Evolutionary conservation across 257 asterid genomes (phyloP).

Genomic region (Lavandula angustifolia): DNA sequence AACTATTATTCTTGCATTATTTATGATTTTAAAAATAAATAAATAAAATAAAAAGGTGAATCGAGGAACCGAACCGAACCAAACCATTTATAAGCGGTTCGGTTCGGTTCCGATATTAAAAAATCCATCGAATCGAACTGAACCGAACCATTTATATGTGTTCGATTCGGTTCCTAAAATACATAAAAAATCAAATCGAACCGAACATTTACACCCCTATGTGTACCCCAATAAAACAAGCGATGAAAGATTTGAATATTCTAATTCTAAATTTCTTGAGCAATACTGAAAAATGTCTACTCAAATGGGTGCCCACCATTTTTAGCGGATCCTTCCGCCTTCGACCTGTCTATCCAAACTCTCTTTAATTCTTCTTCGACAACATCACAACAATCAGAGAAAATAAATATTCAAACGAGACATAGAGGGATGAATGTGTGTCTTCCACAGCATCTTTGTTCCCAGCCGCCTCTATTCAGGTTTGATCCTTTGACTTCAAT

Average conservation of each 20-base stretch:
- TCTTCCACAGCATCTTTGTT: constrained; percentile 23
- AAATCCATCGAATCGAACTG: too few species aligned
- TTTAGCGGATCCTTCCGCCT: constrained; percentile 33
- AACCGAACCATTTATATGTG: too few species aligned
- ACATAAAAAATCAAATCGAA: too few species aligned
- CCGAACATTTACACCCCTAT: too few species aligned
- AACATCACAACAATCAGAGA: constrained; percentile 20
- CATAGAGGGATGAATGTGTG: constrained; percentile 14
- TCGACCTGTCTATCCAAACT: constrained; percentile 27
- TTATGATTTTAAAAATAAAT: too few species aligned
- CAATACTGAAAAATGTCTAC: constrained; percentile 6
- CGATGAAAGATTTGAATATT: constrained; percentile 31
- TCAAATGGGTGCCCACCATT: constrained; percentile 42
- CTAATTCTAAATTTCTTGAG: not conserved
- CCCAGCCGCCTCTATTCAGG: constrained; percentile 47
- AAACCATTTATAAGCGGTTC: too few species aligned
- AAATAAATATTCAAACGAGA: not conserved
- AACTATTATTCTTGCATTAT: too few species aligned
- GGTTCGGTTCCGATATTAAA: too few species aligned
- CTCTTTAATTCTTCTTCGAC: constrained; percentile 26
- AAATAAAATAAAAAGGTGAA: too few species aligned
- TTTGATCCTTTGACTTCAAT: constrained; percentile 45
- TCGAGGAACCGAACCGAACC: too few species aligned
- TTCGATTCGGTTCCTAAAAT: too few species aligned
- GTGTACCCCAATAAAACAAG: not conserved